A percentile compares a stretch with the other conserved stretches of the same genome.
Conservation (phyloP, 2,329 filamentous ascomycete genomes). For the Bipolaris cookei region DNA sequence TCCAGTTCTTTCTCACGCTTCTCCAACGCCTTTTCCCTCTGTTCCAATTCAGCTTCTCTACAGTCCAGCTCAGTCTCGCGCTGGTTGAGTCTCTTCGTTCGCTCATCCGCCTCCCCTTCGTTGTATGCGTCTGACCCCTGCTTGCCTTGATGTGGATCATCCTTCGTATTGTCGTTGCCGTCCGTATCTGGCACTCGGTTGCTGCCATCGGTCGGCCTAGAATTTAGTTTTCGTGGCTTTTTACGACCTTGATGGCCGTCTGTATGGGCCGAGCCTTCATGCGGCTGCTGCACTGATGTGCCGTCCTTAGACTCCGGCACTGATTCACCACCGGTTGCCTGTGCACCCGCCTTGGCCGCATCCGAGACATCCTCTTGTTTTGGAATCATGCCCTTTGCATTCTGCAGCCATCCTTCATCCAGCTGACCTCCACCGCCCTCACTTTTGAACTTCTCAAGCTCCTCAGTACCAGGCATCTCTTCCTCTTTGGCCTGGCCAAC, state of each 20-base stretch:
- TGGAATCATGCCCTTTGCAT: conserved; percentile 21
- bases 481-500: conserved; percentile 24
- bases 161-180: neutral
- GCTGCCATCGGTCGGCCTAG: conserved; percentile 1
- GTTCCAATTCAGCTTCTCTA: conserved; percentile 8
- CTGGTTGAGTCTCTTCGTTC: conserved; percentile 2
- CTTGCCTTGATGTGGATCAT: neutral
- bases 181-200: neutral
- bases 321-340: neutral
- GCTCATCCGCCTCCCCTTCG: neutral
- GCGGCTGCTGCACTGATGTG: neutral
- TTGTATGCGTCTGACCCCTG: neutral
- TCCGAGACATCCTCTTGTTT: conserved; percentile 11
- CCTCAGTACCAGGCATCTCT: conserved; percentile 23
- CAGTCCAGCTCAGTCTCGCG: conserved; percentile 4
- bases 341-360: conserved; percentile 3
- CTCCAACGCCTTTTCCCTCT: conserved; percentile 7
- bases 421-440: conserved; percentile 16
- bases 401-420: conserved; percentile 18
- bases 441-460: conserved; percentile 23
- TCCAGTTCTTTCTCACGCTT: conserved; percentile 9
- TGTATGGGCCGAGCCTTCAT: neutral
- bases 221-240: conserved; percentile 27
- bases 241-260: conserved; percentile 14
- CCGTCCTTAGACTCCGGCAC: conserved; percentile 1